A percentile compares a stretch with the other conserved stretches of the same genome.
These are phyloP conservation scores for Colletotrichum chrysophilum DNA, from an alignment of 2,329 filamentous ascomycete genomes.

Conservation along the genomic window DNA sequence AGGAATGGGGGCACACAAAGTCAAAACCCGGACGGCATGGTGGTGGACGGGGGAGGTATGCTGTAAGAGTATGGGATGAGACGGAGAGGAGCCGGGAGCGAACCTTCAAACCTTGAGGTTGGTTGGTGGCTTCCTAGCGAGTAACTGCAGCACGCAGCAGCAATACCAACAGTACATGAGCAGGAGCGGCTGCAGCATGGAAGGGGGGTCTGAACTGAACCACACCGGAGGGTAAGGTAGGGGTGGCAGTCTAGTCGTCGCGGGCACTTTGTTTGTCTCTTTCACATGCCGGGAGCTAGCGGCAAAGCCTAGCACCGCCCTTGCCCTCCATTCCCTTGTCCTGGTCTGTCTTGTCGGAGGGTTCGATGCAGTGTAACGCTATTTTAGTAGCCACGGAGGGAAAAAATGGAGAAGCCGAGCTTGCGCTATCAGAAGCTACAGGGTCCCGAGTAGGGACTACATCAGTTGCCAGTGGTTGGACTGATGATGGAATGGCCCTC, in stretches of 20 bases:
- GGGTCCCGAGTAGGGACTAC: not conserved
- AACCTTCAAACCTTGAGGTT: constrained; percentile 17
- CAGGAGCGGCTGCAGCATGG: not conserved
- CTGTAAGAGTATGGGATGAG: constrained; percentile 20
- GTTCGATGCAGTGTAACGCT: constrained; percentile 16
- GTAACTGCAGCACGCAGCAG: not conserved
- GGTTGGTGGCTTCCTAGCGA: constrained; percentile 8
- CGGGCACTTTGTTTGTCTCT: constrained; percentile 6
- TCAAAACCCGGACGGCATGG: constrained; percentile 14
- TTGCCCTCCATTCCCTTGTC: constrained; percentile 9
- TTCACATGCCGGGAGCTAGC: constrained; percentile 19
- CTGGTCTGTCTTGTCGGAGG: constrained; percentile 9
- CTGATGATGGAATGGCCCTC: constrained; percentile 12
- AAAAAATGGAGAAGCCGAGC: constrained; percentile 18
- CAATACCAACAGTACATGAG: not conserved
- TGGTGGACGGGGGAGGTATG: constrained; percentile 17
- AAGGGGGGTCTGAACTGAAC: constrained; percentile 12
- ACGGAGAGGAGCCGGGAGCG: constrained; percentile 22
- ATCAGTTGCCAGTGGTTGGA: constrained; percentile 2
- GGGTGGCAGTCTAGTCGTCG: not conserved
- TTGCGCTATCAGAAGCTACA: constrained; percentile 17
- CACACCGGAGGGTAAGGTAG: not conserved
- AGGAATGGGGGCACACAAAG: constrained; percentile 12
- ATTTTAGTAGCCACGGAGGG: not conserved
- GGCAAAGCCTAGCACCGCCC: constrained; percentile 9